phyloP scores from a whole-genome alignment of 2,329 filamentous ascomycete species.

The Colletotrichum trifolii region DNA sequence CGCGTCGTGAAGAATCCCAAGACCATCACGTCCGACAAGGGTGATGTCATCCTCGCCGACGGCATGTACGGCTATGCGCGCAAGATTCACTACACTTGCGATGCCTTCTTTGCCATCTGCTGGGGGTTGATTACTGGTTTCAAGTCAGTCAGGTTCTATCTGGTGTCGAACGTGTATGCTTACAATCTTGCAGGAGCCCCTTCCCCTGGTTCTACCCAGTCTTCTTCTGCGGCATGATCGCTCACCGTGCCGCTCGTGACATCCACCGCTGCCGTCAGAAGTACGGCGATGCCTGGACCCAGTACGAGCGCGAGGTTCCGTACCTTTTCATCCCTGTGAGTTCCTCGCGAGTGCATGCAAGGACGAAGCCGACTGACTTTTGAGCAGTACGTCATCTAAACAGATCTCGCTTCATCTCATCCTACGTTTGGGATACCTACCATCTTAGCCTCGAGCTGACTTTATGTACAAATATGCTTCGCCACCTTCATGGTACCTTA shows the following conservation, averaged over 20 bases:
- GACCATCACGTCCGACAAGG: slow-evolving; percentile 77
- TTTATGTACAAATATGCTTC: slow-evolving; percentile 19
- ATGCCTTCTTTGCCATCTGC: slow-evolving; percentile 79
- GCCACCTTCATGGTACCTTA: slow-evolving; percentile 8
- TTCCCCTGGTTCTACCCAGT: slow-evolving; percentile 92
- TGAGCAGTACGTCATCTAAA: slow-evolving; percentile 5
- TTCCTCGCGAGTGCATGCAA: not conserved
- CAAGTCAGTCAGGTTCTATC: slow-evolving; percentile 43
- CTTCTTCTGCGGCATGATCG: slow-evolving; percentile 85
- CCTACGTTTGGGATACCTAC: not conserved
- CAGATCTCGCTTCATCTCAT: not conserved
- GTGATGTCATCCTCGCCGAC: slow-evolving; percentile 82
- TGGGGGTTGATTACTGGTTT: slow-evolving; percentile 89
- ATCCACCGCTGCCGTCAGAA: slow-evolving; percentile 79
- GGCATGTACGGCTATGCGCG: slow-evolving; percentile 75
- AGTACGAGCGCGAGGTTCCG: slow-evolving; percentile 84
- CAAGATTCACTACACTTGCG: slow-evolving; percentile 77
- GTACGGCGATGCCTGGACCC: slow-evolving; percentile 84
- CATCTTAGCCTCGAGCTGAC: not conserved
- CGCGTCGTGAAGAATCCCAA: slow-evolving; percentile 84
- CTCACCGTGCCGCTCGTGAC: slow-evolving; percentile 80
- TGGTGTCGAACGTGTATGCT: not conserved
- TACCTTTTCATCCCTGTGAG: slow-evolving; percentile 77
- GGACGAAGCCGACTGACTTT: not conserved
- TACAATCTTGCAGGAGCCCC: slow-evolving; percentile 61